Conservation (phyloP, 2,329 filamentous ascomycete genomes). For the Grosmannia penicillata region DNA sequence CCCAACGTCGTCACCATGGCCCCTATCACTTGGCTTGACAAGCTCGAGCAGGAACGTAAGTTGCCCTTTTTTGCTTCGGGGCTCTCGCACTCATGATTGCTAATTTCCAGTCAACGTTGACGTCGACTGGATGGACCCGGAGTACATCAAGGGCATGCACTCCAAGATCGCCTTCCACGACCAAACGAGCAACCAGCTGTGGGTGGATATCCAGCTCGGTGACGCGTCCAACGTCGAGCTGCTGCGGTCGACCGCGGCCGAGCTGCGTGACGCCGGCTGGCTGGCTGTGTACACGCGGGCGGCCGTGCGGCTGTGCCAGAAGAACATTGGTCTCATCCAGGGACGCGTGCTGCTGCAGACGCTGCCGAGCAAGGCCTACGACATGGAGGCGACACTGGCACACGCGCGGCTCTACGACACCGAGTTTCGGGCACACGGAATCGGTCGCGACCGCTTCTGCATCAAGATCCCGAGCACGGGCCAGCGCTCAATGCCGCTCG, state of each 20-base stretch:
- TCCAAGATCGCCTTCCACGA: conserved; percentile 27
- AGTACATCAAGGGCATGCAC: conserved; percentile 23
- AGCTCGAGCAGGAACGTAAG: conserved; percentile 25
- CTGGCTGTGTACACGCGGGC: conserved; percentile 31
- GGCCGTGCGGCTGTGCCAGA: conserved; percentile 30
- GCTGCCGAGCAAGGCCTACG: conserved; percentile 29
- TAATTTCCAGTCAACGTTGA: conserved; percentile 28
- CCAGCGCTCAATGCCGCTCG: conserved; percentile 29
- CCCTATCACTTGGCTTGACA: conserved; percentile 24
- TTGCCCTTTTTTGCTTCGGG: background rate
- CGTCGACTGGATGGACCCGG: conserved; percentile 36
- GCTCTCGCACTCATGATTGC: background rate
- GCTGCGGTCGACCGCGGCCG: conserved; percentile 24
- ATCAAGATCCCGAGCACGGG: conserved; percentile 37
- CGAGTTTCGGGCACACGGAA: conserved; percentile 29
- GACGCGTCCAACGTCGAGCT: conserved; percentile 26
- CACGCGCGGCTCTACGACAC: conserved; percentile 30
- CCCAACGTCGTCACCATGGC: conserved; percentile 7
- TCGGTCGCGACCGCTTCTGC: conserved; percentile 29
- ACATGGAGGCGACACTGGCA: conserved; percentile 26
- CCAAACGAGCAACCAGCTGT: conserved; percentile 34
- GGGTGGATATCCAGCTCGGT: conserved; percentile 30
- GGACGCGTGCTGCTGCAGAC: conserved; percentile 34
- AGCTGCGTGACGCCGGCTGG: conserved; percentile 30
- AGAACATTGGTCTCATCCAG: conserved; percentile 28